These are phyloP conservation scores for Nasturtium officinale DNA, from an alignment of 345 rosid genomes.

Conservation along the genomic window DNA sequence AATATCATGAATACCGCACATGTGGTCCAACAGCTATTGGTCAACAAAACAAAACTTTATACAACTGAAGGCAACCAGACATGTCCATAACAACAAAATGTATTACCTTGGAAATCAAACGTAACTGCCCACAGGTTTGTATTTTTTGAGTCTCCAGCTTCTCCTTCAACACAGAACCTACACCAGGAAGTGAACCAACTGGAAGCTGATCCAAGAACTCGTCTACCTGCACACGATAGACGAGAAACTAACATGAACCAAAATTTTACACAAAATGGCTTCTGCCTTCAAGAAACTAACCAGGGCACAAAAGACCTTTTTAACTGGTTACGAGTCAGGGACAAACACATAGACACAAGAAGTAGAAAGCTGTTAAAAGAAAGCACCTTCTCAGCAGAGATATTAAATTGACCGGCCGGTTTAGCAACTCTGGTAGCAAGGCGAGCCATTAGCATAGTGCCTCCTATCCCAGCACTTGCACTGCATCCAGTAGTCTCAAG, in stretches of 20 bases:
- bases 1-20: neutral
- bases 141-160: conserved; percentile 70
- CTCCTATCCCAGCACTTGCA: conserved; percentile 89
- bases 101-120: conserved; percentile 70
- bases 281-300: conserved; percentile 23
- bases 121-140: conserved; percentile 76
- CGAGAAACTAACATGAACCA: conserved; percentile 8
- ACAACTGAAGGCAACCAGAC: conserved; percentile 18
- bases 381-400: conserved; percentile 63
- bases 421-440: conserved; percentile 92
- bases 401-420: conserved; percentile 85
- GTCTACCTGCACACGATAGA: conserved; percentile 57
- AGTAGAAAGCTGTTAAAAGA: neutral
- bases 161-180: conserved; percentile 80
- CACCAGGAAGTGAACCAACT: conserved; percentile 80
- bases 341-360: neutral
- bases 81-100: conserved; percentile 10
- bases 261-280: conserved; percentile 2
- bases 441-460: conserved; percentile 94
- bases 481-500: conserved; percentile 79
- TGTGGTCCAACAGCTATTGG: neutral
- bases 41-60: conserved; percentile 1
- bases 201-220: conserved; percentile 72
- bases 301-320: neutral
- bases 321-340: conserved; percentile 6